phyloP scores from a whole-genome alignment of 495 filamentous ascomycete species.

The Penicillium ucsense region DNA sequence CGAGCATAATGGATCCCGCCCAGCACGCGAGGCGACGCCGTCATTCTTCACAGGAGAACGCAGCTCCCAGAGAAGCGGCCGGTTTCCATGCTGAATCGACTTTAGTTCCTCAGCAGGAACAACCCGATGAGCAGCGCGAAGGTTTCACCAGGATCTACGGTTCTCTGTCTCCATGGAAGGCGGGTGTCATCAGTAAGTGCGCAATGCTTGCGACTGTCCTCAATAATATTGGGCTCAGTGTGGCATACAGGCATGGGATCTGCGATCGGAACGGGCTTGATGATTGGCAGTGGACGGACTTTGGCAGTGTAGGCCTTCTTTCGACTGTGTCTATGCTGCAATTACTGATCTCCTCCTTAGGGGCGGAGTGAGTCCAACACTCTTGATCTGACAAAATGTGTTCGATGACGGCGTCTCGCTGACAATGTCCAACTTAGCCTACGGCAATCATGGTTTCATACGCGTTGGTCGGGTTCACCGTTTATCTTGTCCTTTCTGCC shows the following conservation, averaged over 20 bases:
- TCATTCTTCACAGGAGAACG: too few relatives aligned
- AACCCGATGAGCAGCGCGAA: background rate
- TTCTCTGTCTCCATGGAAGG: slow-evolving; percentile 54
- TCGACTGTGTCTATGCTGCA: background rate
- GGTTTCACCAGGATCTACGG: slow-evolving; percentile 39
- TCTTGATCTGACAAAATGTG: background rate
- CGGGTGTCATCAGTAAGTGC: slow-evolving; percentile 57
- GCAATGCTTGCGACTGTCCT: background rate
- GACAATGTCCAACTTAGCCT: slow-evolving; percentile 28
- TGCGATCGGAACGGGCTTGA: slow-evolving; percentile 67
- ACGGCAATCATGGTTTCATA: slow-evolving; percentile 55
- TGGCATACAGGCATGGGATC: slow-evolving; percentile 56
- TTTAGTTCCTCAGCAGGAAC: background rate
- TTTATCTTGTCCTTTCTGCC: slow-evolving; percentile 51
- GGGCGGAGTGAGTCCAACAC: slow-evolving; percentile 21
- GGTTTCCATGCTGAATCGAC: too few relatives aligned
- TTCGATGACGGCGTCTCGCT: too few relatives aligned
- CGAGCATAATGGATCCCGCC: too few relatives aligned
- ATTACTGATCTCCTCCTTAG: slow-evolving; percentile 8
- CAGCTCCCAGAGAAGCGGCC: too few relatives aligned
- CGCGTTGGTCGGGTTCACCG: slow-evolving; percentile 46
- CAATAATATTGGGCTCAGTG: slow-evolving; percentile 3
- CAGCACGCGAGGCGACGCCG: too few relatives aligned
- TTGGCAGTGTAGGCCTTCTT: slow-evolving; percentile 44
- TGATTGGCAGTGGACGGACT: slow-evolving; percentile 51